Evolutionary conservation across 306 rosid species (phyloP), one percentile per base, ranked within the genome.

Genomic region (Ochetophila trinervis): DNA sequence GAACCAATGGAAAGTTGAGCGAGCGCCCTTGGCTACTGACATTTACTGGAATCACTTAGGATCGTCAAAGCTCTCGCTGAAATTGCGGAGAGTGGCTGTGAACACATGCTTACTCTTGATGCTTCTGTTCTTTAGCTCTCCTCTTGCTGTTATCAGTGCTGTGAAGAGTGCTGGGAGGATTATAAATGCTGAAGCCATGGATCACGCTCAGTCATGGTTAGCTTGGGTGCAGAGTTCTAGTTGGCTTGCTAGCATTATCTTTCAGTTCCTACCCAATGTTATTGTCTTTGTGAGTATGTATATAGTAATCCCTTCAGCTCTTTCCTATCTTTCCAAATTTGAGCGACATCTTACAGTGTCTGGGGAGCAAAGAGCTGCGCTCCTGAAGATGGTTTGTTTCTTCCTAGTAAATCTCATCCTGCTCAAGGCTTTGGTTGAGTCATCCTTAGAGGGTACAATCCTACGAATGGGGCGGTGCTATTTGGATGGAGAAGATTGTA

Each of bases 1-100:
- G 76, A 93, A 84, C 82, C 94, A 93, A 60, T 93, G 99, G 99
- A 90, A 93, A 80, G 99, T 90, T 59, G 99, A 93, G 84, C 86
- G 95, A 8, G 99, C 99, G 18, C 97, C 99, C 20, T 77, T 93
- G 87, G 97, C 97, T 0, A 75, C 86, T 3, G 99, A 93, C 66
- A 87, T 93, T 74, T 93, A 90, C 53, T 93, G 99, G 99, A 93
- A 87, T 65, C 91, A 93, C 58, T 76, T 93, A 88, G 99, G 99
- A 23, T 84, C 97, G 0, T 73, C 94, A 0, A 93, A 80, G 80
- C 63, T 84, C 14, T 86, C 96, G 0, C 69, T 89, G 57, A 87
- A 63, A 60, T 67, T 93, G 60, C 78, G 94, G 56, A 86, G 97
- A 72, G 85, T 81, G 61, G 62, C 82, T 71, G 96, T 93, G 70